Percentiles rank a stretch among this genome's conserved stretches.
Evolutionary conservation across 352 stramenopile species (phyloP).

Genomic region (Thalassiosira mediterranea): DNA sequence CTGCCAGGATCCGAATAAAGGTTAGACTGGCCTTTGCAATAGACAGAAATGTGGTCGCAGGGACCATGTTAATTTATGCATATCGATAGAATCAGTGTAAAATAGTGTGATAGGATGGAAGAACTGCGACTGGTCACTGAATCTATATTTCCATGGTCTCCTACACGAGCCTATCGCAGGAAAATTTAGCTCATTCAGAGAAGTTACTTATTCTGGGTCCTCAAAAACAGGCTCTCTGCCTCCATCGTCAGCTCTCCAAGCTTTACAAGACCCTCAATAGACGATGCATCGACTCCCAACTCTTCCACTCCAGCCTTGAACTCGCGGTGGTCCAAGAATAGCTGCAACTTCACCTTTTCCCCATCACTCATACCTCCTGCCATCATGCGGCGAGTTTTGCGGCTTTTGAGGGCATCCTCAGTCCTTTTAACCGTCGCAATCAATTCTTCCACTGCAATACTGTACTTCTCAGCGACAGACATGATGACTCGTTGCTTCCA

Average conservation of each 20-base stretch:
- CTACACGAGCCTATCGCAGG: too few relatives aligned
- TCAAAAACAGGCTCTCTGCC: constrained; percentile 43
- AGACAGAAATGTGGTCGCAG: too few relatives aligned
- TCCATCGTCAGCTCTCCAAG: constrained; percentile 70
- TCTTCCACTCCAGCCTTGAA: constrained; percentile 60
- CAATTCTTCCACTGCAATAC: constrained; percentile 74
- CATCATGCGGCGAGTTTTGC: constrained; percentile 60
- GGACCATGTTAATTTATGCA: too few relatives aligned
- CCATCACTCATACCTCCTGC: constrained; percentile 82
- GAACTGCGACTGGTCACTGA: too few relatives aligned
- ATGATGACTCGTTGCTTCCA: constrained; percentile 72
- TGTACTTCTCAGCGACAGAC: constrained; percentile 69
- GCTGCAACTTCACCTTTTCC: constrained; percentile 82
- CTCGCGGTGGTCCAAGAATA: constrained; percentile 75
- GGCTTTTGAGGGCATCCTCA: constrained; percentile 80
- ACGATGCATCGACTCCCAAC: constrained; percentile 55
- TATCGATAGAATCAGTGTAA: too few relatives aligned
- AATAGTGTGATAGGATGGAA: too few relatives aligned
- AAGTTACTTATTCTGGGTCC: constrained; percentile 19
- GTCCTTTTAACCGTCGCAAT: constrained; percentile 78
- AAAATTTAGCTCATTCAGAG: too few relatives aligned
- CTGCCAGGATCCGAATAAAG: too few relatives aligned
- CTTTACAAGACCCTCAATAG: constrained; percentile 64
- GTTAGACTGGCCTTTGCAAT: too few relatives aligned
- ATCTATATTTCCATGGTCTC: too few relatives aligned